Base-by-base conservation (phyloP, 1,139 yeast species). In the Diutina catenulata region DNA sequence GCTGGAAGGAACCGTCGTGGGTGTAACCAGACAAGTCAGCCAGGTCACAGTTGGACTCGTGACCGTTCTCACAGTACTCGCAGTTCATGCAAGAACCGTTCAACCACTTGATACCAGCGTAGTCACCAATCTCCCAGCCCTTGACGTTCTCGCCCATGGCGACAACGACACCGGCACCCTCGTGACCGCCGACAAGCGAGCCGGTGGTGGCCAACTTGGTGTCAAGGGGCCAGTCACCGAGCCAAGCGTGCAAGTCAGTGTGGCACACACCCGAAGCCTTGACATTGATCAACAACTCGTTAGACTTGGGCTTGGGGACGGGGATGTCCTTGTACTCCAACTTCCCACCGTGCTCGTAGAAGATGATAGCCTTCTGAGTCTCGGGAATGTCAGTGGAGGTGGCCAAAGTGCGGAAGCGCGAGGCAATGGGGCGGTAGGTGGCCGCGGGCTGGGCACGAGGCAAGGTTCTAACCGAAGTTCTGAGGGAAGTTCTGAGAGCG, bases 21-120 rank as follows among this genome's bases (percentile, higher is more conserved):
- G 48, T 46, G 47, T 43, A 46, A 14, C 48, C 48, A 9, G 47
- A 44, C 42, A 44, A 42, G 41, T 46, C 48, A 14, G 48, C 48
- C 4, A 43, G 40, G 16, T 43, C 41, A 28, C 48, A 46, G 45
- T 46, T 46, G 26, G 48, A 38, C 43, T 46, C 48, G 40, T 43
- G 38, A 9, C 44, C 46, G 29, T 41, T 41, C 33, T 46, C 45
- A 33, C 48, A 46, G 39, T 39, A 40, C 43, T 46, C 48, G 37
- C 48, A 46, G 37, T 24, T 38, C 41, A 43, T 35, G 28, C 48
- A 46, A 21, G 46, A 41, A 37, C 48, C 47, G 37, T 46, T 46
- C 46, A 46, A 44, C 48, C 48, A 46, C 41, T 46, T 44, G 39
- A 46, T 36, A 36, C 48, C 48, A 39, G 48, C 48, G 11, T 28